phyloP scores from a whole-genome alignment of 495 filamentous ascomycete genomes.

The Aspergillus cristatus region DNA sequence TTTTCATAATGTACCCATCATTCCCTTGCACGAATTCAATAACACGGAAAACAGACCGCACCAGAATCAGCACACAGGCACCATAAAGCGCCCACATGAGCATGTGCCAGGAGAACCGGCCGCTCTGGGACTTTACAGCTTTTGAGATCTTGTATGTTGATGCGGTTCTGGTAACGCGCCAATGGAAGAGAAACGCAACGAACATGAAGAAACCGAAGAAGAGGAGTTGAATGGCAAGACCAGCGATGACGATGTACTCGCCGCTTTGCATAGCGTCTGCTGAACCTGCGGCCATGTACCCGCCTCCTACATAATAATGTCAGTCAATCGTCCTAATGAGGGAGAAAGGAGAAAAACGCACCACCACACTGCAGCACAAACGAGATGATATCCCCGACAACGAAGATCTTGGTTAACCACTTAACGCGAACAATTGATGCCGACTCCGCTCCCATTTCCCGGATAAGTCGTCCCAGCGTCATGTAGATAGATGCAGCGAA shows the following conservation, averaged over 20 bases:
- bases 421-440: slow-evolving; percentile 8
- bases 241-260: slow-evolving; percentile 30
- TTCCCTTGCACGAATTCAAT: slow-evolving; percentile 52
- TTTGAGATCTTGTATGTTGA: neutral
- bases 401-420: slow-evolving; percentile 20
- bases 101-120: slow-evolving; percentile 36
- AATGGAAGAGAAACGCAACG: slow-evolving; percentile 25
- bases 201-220: slow-evolving; percentile 36
- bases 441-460: slow-evolving; percentile 26
- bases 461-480: slow-evolving; percentile 42
- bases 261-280: slow-evolving; percentile 11
- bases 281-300: slow-evolving; percentile 15
- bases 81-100: slow-evolving; percentile 44
- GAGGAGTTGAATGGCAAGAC: slow-evolving; percentile 29
- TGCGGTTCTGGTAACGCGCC: slow-evolving; percentile 13
- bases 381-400: slow-evolving; percentile 18
- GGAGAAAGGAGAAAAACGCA: slow-evolving; percentile 1
- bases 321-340: neutral
- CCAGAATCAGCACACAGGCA: slow-evolving; percentile 44
- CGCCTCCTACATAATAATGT: slow-evolving; percentile 12
- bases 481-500: slow-evolving; percentile 49
- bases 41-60: slow-evolving; percentile 51
- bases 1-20: slow-evolving; percentile 38
- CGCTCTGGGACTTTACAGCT: slow-evolving; percentile 3
- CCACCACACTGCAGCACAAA: slow-evolving; percentile 16